Evolutionary conservation across 1,139 yeast genomes (phyloP).

Genomic region (Magnusiomyces ingens): DNA sequence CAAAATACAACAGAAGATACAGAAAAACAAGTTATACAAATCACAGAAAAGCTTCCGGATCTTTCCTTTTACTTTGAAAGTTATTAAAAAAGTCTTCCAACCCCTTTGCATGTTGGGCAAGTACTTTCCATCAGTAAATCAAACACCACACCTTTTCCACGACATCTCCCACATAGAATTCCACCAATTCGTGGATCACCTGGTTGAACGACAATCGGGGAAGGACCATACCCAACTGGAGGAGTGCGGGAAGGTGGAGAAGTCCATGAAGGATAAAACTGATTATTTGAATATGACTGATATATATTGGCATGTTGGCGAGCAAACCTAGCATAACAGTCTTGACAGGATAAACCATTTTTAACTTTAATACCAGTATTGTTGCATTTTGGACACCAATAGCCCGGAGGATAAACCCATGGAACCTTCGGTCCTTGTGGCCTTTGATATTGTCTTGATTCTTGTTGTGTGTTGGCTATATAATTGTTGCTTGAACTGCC

Average conservation of each 20-base stretch:
- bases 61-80: conserved; percentile 19
- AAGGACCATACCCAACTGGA: neutral
- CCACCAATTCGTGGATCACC: conserved; percentile 89
- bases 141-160: conserved; percentile 58
- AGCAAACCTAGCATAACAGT: conserved; percentile 65
- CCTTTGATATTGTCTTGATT: neutral
- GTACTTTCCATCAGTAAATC: conserved; percentile 27
- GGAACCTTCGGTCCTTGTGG: conserved; percentile 40
- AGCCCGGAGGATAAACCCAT: conserved; percentile 59
- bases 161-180: conserved; percentile 63
- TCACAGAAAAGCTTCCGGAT: conserved; percentile 25
- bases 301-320: conserved; percentile 24
- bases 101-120: conserved; percentile 49
- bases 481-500: no score
- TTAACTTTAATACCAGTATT: conserved; percentile 67
- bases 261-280: neutral
- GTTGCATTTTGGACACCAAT: conserved; percentile 59
- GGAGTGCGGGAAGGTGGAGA: conserved; percentile 8
- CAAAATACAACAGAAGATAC: conserved; percentile 17
- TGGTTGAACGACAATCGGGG: conserved; percentile 27
- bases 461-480: neutral
- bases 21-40: conserved; percentile 19
- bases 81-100: conserved; percentile 43
- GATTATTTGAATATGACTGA: neutral
- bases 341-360: conserved; percentile 60